Percentiles rank a stretch among this genome's conserved stretches.
These are phyloP conservation scores for Amanita rimosa DNA, from an alignment of 768 basidiomycete species.

Conservation along the genomic window DNA sequence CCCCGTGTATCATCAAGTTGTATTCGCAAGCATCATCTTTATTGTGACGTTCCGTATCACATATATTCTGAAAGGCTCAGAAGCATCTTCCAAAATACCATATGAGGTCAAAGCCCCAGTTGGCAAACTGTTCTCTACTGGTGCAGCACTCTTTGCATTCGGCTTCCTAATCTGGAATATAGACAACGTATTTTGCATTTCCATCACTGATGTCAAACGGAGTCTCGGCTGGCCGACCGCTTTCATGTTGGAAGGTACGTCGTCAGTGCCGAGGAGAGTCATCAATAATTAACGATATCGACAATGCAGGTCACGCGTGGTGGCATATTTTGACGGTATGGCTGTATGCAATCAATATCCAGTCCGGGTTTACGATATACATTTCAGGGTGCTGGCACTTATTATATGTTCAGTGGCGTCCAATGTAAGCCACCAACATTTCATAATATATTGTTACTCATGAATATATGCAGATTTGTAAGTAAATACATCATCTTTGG, in stretches of 20 bases:
- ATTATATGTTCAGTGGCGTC: conserved; percentile 40
- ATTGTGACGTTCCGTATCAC: conserved; percentile 32
- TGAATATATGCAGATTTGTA: conserved; percentile 26
- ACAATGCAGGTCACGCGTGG: conserved; percentile 52
- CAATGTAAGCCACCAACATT: conserved; percentile 27
- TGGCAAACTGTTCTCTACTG: conserved; percentile 35
- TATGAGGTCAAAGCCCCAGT: conserved; percentile 28
- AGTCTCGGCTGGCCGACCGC: conserved; percentile 52
- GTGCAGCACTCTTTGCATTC: conserved; percentile 42
- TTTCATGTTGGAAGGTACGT: conserved; percentile 51
- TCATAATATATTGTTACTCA: background rate
- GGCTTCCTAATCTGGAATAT: conserved; percentile 75
- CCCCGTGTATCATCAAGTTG: conserved; percentile 70
- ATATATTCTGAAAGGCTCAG: conserved; percentile 39
- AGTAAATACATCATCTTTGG: conserved; percentile 14
- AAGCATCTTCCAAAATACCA: conserved; percentile 28
- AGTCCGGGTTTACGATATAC: background rate
- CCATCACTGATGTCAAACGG: conserved; percentile 44
- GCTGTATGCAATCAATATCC: background rate
- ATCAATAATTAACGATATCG: background rate
- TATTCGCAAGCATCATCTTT: conserved; percentile 54
- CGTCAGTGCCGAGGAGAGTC: background rate
- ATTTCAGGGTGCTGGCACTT: conserved; percentile 34
- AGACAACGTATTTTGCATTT: conserved; percentile 66
- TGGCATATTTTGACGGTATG: conserved; percentile 62